Base-by-base conservation (phyloP, 2,329 filamentous ascomycete genomes). In the Paraphaeosphaeria sporulosa region DNA sequence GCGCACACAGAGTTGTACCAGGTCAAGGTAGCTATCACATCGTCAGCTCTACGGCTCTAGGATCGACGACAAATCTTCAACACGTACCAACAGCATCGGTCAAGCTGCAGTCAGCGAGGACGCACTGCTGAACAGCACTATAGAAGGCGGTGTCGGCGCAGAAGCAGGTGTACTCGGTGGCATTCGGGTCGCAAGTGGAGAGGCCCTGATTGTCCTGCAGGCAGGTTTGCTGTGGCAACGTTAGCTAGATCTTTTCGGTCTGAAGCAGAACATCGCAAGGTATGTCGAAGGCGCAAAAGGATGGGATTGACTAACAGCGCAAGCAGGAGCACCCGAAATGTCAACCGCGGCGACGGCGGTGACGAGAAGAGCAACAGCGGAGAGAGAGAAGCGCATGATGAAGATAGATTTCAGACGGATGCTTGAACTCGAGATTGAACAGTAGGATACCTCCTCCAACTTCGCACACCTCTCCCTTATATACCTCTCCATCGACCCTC, bases 371-470 rank as follows among this genome's bases (percentile, higher is more conserved):
- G 60, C 60, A 15, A 62, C 9, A 19, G 52, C 46, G 8, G 59
- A 8, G 57, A 63, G 27, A 13, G 59, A 61, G 59, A 64, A 64
- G 48, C 53, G 59, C 62, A 64, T 64, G 34, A 23, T 63, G 61
- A 44, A 40, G 23, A 27, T 13, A 30, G 12, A 13, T 8, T 23
- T 23, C 4, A 34, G 19, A 5, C 17, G 6, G 9, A 30, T 32
- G 25, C 7, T 17, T 23, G 27, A 34, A 21, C 27, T 19, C 27
- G 7, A 34, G 17, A 34, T 23, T 49, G 27, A 4, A 49, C 25
- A 49, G n/a, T 49, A 27, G 21, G 25, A 36, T 25, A 40, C 49
- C 17, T 15, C 49, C 42, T 6, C 21, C 8, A 25, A 17, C 12
- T 8, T 36, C 7, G 4, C 6, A 42, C 36, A 12, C 15, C 49